Conservation (phyloP, 2,329 filamentous ascomycete genomes). For the Colletotrichum sp. region DNA sequence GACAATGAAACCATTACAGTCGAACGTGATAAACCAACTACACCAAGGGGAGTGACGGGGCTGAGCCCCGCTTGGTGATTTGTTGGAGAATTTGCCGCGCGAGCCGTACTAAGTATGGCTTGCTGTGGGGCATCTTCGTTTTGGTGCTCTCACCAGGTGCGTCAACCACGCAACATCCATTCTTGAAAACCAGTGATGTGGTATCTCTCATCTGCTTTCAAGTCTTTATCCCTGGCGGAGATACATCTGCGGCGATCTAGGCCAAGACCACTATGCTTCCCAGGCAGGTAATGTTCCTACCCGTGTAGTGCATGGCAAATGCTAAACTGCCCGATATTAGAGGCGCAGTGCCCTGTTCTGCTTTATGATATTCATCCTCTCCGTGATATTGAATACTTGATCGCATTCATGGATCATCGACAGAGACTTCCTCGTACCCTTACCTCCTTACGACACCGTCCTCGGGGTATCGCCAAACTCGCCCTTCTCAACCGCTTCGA, state of each 20-base stretch:
- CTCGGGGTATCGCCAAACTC: slow-evolving; percentile 52
- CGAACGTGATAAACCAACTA: slow-evolving; percentile 23
- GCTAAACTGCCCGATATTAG: neutral
- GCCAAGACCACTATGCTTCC: neutral
- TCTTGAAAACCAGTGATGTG: neutral
- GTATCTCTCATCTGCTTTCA: neutral
- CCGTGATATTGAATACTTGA: neutral
- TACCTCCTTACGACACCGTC: slow-evolving; percentile 32
- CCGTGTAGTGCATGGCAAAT: neutral
- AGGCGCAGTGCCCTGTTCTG: neutral
- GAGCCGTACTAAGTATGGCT: neutral
- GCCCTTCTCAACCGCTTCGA: slow-evolving; percentile 55
- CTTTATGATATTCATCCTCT: neutral
- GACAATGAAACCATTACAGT: slow-evolving; percentile 19
- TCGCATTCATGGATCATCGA: neutral
- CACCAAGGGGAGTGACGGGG: slow-evolving; percentile 14
- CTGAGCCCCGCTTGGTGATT: slow-evolving; percentile 7
- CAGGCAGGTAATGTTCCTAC: neutral
- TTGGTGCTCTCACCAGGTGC: neutral
- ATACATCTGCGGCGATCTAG: neutral
- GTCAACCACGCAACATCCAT: neutral
- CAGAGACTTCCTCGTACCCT: neutral
- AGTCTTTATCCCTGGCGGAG: neutral
- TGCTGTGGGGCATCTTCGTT: neutral
- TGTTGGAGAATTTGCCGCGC: accelerated